Base-by-base conservation (phyloP, 257 asterid species). In the Primulina eburnea region DNA sequence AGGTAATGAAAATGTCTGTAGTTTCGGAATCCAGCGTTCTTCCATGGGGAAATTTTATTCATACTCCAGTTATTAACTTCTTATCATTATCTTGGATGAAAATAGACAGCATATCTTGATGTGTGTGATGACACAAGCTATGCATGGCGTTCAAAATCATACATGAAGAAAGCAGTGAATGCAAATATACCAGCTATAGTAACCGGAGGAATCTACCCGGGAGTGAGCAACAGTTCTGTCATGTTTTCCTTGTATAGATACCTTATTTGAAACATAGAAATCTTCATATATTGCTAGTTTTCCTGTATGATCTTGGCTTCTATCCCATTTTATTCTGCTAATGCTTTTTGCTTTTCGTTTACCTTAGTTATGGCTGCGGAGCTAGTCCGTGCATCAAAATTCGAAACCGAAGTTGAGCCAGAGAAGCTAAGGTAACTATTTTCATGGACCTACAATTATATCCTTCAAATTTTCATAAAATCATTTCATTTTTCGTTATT, bases 201-300 rank as follows among this genome's bases (percentile, higher is more conserved):
- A 75, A 86, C 97, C 1, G 96, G 95, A 67, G 98, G 97, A 73
- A 93, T 93, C 82, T 93, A 93, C 74, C 98, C 98, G 5, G 98
- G 98, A 84, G 97, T 93, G 79, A 93, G 98, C 95, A 93, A 90
- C 73, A 89, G 98, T 90, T 80, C 78, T 70, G 72, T 79, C 12
- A 60, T 78, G 53, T 79, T 78, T 65, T 74, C 85, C 76, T 77
- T 83, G 71, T 78, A 60, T 68, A 76, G 18, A 73, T 75, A 43
- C 37, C 67, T 47, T 58, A 35, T 33, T 14, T 30, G 21, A 62
- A 28, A n/a, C 33, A 21, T 50, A 58, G 17, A 43, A 16, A 28
- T 50, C 38, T 61, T 40, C 52, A 40, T 40, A 40, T 37, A 0
- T 40, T 40, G 17, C 52, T 9, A 40, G 52, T 40, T 60, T 32